These are phyloP conservation scores for Pontederia paniculata DNA, from an alignment of 176 grass and related monocot genomes.

Conservation along the genomic window DNA sequence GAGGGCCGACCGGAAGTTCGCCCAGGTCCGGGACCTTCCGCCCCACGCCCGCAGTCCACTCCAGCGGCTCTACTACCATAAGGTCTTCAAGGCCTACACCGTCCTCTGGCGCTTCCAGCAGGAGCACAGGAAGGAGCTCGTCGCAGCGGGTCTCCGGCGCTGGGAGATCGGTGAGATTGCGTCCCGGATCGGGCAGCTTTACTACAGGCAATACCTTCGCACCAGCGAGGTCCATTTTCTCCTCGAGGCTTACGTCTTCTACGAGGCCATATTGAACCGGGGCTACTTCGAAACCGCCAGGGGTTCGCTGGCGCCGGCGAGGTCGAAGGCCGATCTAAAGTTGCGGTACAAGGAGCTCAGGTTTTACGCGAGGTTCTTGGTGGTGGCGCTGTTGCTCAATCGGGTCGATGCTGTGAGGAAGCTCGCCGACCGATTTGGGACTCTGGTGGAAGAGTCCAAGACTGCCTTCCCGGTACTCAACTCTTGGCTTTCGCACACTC, in stretches of 20 bases:
- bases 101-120: slow-evolving; percentile 21
- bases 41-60: slow-evolving; percentile 6
- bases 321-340: slow-evolving; percentile 30
- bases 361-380: slow-evolving; percentile 72
- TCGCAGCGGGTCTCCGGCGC: not conserved
- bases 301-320: slow-evolving; percentile 11
- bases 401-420: slow-evolving; percentile 59
- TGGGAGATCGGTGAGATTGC: slow-evolving; percentile 22
- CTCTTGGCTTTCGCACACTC: not conserved
- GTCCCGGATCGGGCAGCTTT: slow-evolving; percentile 22
- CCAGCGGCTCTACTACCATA: slow-evolving; percentile 1
- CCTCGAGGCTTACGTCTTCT: slow-evolving; percentile 22
- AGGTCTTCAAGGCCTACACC: slow-evolving; percentile 19
- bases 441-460: slow-evolving; percentile 69
- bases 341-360: slow-evolving; percentile 84
- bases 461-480: slow-evolving; percentile 61
- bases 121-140: slow-evolving; percentile 1
- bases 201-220: slow-evolving; percentile 14
- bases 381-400: slow-evolving; percentile 69
- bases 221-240: slow-evolving; percentile 15
- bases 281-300: slow-evolving; percentile 49
- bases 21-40: slow-evolving; percentile 12
- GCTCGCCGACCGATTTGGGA: slow-evolving; percentile 45
- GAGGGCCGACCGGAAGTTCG: slow-evolving; percentile 15
- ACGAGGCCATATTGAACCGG: slow-evolving; percentile 17